Percentiles rank a stretch among this genome's conserved stretches.
phyloP scores from a whole-genome alignment of 371 early-diverging fungal species.

The Coemansia sp. region DNA sequence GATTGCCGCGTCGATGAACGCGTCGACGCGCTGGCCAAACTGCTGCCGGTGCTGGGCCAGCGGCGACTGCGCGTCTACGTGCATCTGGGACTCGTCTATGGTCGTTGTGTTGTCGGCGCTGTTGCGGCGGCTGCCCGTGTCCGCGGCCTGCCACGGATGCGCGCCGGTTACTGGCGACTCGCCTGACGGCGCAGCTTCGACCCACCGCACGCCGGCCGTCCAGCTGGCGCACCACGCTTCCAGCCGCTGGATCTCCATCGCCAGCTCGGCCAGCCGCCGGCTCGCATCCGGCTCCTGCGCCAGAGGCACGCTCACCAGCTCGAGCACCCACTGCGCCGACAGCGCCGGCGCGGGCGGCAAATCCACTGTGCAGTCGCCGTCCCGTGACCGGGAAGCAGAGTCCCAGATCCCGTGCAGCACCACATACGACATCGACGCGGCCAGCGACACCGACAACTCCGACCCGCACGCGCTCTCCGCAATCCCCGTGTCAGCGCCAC shows the following conservation, averaged over 20 bases:
- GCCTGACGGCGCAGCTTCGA: not conserved
- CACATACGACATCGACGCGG: conserved; percentile 17
- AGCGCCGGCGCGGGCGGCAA: conserved; percentile 29
- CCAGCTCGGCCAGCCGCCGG: conserved; percentile 15
- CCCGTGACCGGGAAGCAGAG: conserved; percentile 1
- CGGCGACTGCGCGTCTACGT: too few species aligned
- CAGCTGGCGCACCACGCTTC: conserved; percentile 37
- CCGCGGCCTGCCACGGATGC: conserved; percentile 13
- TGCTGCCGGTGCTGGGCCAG: conserved; percentile 22
- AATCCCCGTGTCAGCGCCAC: not conserved
- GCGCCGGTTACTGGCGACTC: not conserved
- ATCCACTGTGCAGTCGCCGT: conserved; percentile 1
- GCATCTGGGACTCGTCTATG: not conserved
- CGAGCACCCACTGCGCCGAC: conserved; percentile 45
- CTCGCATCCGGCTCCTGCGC: conserved; percentile 26
- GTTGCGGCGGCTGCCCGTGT: not conserved
- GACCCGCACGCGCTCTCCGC: conserved; percentile 5
- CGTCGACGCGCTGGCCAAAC: conserved; percentile 32
- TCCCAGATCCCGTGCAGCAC: conserved; percentile 38
- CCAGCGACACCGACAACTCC: not conserved
- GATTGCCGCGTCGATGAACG: conserved; percentile 31
- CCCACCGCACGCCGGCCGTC: conserved; percentile 28
- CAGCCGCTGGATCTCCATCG: conserved; percentile 33
- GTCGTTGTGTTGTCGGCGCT: not conserved
- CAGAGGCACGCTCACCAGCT: conserved; percentile 40